A percentile compares a stretch with the other conserved stretches of the same genome.
phyloP scores from a whole-genome alignment of 2,329 filamentous ascomycete genomes.

The Monilinia vaccinii-corymbosi region DNA sequence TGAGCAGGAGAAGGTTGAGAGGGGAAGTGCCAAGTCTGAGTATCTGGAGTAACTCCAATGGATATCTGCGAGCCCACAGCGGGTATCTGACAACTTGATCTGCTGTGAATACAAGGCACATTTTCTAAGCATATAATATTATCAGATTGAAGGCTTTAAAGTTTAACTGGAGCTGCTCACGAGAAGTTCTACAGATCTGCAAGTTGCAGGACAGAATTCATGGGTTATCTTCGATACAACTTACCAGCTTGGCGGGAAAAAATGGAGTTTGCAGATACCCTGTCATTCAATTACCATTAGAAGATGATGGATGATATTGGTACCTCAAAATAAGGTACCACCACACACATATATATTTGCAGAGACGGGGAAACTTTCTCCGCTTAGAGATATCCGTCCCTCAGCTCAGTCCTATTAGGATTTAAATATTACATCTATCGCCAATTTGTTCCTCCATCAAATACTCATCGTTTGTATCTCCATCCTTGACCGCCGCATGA shows the following conservation, averaged over 20 bases:
- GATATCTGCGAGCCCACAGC: background rate
- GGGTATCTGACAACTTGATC: background rate
- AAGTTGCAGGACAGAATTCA: background rate
- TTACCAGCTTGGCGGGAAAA: background rate
- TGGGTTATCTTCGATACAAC: background rate
- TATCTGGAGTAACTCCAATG: background rate
- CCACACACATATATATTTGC: background rate
- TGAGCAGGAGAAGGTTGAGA: background rate
- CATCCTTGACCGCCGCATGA: background rate
- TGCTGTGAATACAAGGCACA: background rate
- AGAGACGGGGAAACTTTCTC: background rate
- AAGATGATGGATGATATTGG: background rate
- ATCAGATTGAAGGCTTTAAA: background rate
- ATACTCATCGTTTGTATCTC: background rate
- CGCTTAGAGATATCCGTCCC: background rate
- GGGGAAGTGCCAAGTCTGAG: background rate
- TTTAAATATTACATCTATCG: background rate
- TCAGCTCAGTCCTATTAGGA: background rate
- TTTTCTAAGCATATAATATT: background rate
- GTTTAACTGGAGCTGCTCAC: too few species aligned
- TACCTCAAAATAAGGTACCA: background rate
- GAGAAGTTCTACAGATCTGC: background rate
- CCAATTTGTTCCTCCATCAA: background rate
- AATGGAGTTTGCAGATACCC: background rate
- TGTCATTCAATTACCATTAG: too few species aligned